phyloP scores from a whole-genome alignment of 306 rosid species.

The Castanea mollissima region DNA sequence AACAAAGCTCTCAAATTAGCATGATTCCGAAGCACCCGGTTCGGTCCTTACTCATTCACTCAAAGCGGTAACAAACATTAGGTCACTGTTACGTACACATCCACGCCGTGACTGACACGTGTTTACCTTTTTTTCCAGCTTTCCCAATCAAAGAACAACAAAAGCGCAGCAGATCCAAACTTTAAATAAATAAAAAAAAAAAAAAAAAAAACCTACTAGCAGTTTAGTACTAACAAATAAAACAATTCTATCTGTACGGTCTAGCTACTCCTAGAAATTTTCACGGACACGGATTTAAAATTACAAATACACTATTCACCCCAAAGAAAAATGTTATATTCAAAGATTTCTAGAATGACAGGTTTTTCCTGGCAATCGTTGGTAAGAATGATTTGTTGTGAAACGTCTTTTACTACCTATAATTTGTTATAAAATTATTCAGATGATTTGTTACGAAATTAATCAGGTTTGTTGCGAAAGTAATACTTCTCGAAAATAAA shows the following conservation, averaged over 20 bases:
- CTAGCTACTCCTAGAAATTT: no score
- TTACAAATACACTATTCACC: no score
- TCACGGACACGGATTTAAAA: no score
- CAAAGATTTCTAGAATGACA: no score
- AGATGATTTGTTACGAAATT: fast-evolving
- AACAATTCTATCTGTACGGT: background rate
- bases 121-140: background rate
- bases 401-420: fast-evolving
- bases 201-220: background rate
- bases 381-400: fast-evolving
- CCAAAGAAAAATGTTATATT: no score
- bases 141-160: slow-evolving; percentile 4
- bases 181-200: background rate
- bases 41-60: background rate
- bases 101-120: slow-evolving; percentile 15
- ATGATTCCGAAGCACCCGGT: no score
- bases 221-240: background rate
- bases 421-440: no score
- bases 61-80: slow-evolving; percentile 15
- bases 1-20: no score
- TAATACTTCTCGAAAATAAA: no score
- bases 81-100: background rate
- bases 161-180: slow-evolving; percentile 8
- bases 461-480: fast-evolving
- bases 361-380: no score